These are phyloP conservation scores for Fusarium guadeloupense DNA, from an alignment of 2,329 filamentous ascomycete species.

Conservation along the genomic window DNA sequence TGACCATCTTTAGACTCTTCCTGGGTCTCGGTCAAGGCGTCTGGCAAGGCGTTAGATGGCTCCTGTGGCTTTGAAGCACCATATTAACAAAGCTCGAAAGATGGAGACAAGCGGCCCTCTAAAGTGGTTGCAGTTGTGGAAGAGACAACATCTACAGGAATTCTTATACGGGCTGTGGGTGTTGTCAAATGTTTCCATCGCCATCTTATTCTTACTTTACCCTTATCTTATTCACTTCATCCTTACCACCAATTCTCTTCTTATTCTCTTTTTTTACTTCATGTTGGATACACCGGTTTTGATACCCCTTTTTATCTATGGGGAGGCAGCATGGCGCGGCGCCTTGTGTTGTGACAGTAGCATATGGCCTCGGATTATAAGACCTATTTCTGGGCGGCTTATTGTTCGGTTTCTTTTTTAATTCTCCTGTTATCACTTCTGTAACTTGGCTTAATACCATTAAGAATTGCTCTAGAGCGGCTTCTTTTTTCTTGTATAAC, in stretches of 20 bases:
- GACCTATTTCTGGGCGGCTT: slow-evolving; percentile 12
- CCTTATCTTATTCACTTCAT: slow-evolving; percentile 2
- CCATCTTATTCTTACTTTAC: background rate
- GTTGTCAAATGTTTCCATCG: background rate
- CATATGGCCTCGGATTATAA: slow-evolving; percentile 38
- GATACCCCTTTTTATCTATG: slow-evolving; percentile 39
- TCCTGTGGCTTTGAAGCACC: slow-evolving; percentile 75
- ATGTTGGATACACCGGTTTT: slow-evolving; percentile 30
- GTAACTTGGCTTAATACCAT: slow-evolving; percentile 28
- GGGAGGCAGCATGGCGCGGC: slow-evolving; percentile 36
- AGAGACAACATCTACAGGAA: slow-evolving; percentile 3
- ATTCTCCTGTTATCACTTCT: slow-evolving; percentile 18
- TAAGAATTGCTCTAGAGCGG: background rate
- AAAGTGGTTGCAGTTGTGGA: background rate
- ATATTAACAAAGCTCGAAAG: slow-evolving; percentile 3
- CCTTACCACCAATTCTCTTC: background rate
- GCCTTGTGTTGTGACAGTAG: slow-evolving; percentile 30
- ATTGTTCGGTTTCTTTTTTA: slow-evolving; percentile 15
- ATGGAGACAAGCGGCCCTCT: background rate
- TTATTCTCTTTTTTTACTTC: slow-evolving; percentile 2
- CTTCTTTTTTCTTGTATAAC: slow-evolving; percentile 5
- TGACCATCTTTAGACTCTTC: slow-evolving; percentile 76
- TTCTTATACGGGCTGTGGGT: slow-evolving; percentile 10
- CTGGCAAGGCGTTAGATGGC: slow-evolving; percentile 74
- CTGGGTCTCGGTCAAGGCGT: slow-evolving; percentile 69